Base-by-base conservation (phyloP, 306 rosid species). In the Cercis canadensis region DNA sequence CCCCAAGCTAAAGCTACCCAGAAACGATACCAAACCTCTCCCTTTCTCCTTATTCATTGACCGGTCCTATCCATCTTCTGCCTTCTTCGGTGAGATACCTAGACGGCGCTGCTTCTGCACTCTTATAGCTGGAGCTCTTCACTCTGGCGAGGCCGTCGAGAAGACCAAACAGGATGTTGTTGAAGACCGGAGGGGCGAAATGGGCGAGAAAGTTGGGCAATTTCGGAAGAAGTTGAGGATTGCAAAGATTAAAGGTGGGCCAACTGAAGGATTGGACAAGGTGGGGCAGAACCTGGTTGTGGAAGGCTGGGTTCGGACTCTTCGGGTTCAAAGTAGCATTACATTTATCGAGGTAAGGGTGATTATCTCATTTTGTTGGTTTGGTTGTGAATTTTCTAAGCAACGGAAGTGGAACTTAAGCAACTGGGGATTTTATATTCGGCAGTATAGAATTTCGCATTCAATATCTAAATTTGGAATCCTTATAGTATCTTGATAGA, bases 221-320 rank as follows among this genome's bases (percentile, higher is more conserved):
- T 93, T 93, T 70, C 86, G 97, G 75, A 93, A 84, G 92, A 90
- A 87, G 90, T 85, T 85, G 29, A 85, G 83, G 79, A 77, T 93
- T 47, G 81, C 57, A 31, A 93, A 93, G 6, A 70, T 90, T 19
- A 93, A 88, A 75, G 80, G 80, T 33, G 90, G 82, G 1, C 75
- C 85, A 3, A 77, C 73, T 45, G 80, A 83, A 67, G 97, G 87
- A 14, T 55, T 85, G 59, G 88, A 80, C 31, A 65, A 80, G 46
- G 45, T 90, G 59, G 97, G 96, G 13, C 87, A 82, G 71, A 78
- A 74, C 49, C 72, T 90, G 14, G 76, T 84, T 39, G 80, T 90
- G 10, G 71, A 52, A 18, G 96, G 98, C 11, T 90, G 97, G 98
- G 98, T 93, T 41, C 92, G 97, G 31, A 93, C 97, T 11, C 83